Evolutionary conservation across 2,329 filamentous ascomycete species (phyloP).

Genomic region (Ilyonectria mors-panacis): DNA sequence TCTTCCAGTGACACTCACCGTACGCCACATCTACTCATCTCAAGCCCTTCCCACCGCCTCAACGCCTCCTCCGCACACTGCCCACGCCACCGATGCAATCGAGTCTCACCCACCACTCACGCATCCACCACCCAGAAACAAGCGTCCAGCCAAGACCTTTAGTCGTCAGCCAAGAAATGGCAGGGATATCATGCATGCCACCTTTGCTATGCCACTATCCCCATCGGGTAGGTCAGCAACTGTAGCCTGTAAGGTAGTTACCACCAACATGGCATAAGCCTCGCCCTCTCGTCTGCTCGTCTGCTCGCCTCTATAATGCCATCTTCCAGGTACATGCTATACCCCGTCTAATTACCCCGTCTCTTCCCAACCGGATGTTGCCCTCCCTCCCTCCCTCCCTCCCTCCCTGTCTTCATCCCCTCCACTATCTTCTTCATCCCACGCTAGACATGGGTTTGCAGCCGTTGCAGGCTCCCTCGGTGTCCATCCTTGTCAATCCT

Average conservation of each 20-base stretch:
- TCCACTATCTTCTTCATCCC: conserved; percentile 1
- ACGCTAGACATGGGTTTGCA: conserved; percentile 10
- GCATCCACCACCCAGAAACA: too few relatives aligned
- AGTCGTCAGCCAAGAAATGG: not conserved
- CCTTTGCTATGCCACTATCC: not conserved
- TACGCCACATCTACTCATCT: conserved; percentile 8
- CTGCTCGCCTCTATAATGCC: not conserved
- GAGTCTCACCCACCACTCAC: not conserved
- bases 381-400: not conserved
- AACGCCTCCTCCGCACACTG: not conserved
- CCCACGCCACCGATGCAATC: conserved; percentile 21
- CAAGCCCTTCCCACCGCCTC: conserved; percentile 9
- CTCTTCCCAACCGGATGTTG: not conserved
- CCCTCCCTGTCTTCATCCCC: not conserved
- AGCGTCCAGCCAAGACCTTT: not conserved
- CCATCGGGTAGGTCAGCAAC: not conserved
- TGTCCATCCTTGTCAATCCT: conserved; percentile 9
- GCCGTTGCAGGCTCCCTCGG: not conserved
- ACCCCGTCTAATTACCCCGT: not conserved
- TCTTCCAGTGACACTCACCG: not conserved
- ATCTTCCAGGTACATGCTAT: not conserved
- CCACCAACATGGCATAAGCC: too few relatives aligned
- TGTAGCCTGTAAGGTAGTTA: not conserved
- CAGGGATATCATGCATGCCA: not conserved
- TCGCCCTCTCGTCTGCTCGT: not conserved